Percentiles rank a stretch among this genome's conserved stretches.
These are phyloP conservation scores for Polyporus arcularius DNA, from an alignment of 768 basidiomycete species.

Conservation along the genomic window DNA sequence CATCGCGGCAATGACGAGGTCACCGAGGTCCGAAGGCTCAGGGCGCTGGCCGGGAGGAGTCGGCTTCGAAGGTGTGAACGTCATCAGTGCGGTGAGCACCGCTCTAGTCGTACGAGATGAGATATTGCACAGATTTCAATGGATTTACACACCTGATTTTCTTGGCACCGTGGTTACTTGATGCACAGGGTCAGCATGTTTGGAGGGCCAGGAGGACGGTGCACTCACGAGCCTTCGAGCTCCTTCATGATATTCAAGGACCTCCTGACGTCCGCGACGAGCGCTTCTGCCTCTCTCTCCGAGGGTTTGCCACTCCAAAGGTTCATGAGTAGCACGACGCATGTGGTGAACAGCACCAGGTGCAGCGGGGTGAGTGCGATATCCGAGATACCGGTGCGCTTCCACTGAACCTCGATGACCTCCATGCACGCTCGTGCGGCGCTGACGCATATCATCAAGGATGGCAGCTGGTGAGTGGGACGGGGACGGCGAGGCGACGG, in stretches of 20 bases:
- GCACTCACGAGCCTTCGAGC: slow-evolving; percentile 12
- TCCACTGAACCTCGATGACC: slow-evolving; percentile 57
- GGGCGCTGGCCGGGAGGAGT: not conserved
- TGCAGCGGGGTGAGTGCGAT: slow-evolving; percentile 4
- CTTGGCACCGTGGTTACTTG: not conserved
- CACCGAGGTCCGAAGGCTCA: not conserved
- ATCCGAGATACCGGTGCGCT: slow-evolving; percentile 3
- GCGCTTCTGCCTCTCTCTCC: slow-evolving; percentile 34
- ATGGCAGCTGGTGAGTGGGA: slow-evolving; percentile 49
- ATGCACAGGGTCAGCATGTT: not conserved
- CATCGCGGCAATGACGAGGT: not conserved
- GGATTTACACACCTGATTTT: not conserved
- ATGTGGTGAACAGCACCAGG: slow-evolving; percentile 40
- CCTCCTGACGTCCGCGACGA: slow-evolving; percentile 42
- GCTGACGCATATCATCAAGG: slow-evolving; percentile 84
- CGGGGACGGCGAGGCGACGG: slow-evolving; percentile 56
- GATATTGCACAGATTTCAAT: too few relatives aligned
- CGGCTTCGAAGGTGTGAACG: not conserved
- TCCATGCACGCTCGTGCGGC: slow-evolving; percentile 76
- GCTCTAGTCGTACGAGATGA: not conserved
- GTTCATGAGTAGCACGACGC: slow-evolving; percentile 48
- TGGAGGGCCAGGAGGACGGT: not conserved
- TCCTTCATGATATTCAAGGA: slow-evolving; percentile 34
- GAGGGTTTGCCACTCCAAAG: slow-evolving; percentile 45
- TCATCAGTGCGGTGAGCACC: not conserved